Conservation (phyloP, 2,329 filamentous ascomycete species). For the Aspergillus novoparasiticus region DNA sequence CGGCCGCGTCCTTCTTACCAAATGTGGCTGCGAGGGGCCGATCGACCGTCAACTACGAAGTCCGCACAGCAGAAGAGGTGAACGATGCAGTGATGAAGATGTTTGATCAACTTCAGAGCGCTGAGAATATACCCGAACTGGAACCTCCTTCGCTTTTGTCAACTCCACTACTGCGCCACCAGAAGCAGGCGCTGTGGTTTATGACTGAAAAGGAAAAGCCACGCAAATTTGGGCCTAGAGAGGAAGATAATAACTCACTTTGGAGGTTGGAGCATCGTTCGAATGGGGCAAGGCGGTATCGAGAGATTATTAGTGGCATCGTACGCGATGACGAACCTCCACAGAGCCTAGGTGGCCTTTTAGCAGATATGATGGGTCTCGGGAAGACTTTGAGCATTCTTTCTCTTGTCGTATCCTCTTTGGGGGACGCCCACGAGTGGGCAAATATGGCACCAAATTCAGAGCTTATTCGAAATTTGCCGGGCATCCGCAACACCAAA, state of each 20-base stretch:
- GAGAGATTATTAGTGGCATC: slow-evolving; percentile 83
- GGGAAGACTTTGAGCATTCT: slow-evolving; percentile 86
- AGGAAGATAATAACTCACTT: slow-evolving; percentile 69
- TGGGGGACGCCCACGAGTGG: slow-evolving; percentile 66
- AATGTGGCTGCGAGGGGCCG: slow-evolving; percentile 29
- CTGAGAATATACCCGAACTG: slow-evolving; percentile 73
- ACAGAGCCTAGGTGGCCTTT: slow-evolving; percentile 71
- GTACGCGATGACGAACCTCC: slow-evolving; percentile 62
- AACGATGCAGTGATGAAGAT: slow-evolving; percentile 81
- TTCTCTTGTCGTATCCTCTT: slow-evolving; percentile 70
- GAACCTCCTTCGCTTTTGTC: slow-evolving; percentile 65
- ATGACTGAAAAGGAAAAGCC: slow-evolving; percentile 77
- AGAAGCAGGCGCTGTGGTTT: slow-evolving; percentile 87
- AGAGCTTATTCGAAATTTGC: slow-evolving; percentile 32
- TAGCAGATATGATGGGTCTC: slow-evolving; percentile 88
- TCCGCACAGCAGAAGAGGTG: slow-evolving; percentile 80
- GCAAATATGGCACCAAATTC: slow-evolving; percentile 54
- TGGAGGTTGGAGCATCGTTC: slow-evolving; percentile 68
- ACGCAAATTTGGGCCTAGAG: slow-evolving; percentile 58
- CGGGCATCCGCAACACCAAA: slow-evolving; percentile 64
- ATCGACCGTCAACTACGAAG: slow-evolving; percentile 38
- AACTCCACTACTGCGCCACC: slow-evolving; percentile 76
- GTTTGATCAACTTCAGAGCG: slow-evolving; percentile 80
- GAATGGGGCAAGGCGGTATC: slow-evolving; percentile 65
- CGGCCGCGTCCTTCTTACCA: slow-evolving; percentile 33